Base-by-base conservation (phyloP, 2,329 filamentous ascomycete species). In the Arthroderma sp. region DNA sequence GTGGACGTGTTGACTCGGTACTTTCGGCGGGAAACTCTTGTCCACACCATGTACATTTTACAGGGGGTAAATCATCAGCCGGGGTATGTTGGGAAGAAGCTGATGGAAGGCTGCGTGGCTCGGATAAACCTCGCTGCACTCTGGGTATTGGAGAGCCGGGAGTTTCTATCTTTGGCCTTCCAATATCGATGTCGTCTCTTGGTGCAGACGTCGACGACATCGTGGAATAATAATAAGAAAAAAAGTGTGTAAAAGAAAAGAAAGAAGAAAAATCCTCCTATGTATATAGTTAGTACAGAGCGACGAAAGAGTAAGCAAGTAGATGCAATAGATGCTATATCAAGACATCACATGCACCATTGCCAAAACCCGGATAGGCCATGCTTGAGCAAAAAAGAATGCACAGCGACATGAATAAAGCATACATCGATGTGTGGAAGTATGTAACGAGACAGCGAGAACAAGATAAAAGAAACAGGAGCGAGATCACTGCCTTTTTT, bases 41-140 rank as follows among this genome's bases (percentile, higher is more conserved):
- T 21, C 67, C 66, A 61, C 71, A 74, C 66, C 65, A 70, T n/a
- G 64, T 59, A 56, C 71, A 74, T 60, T 69, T 71, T 4, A 67
- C 52, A 55, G 56, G 25, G 15, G 49, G 35, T 11, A 39, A 41
- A 15, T 57, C 55, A 28, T 21, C n/a, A 39, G 55, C 33, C 5
- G 54, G 54, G 25, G 56, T 55, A 43, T 25, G 39, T 25, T 55
- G 56, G 23, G 55, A 38, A 44, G 43, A 55, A 43, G 54, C 41
- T 49, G 53, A 54, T 8, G 52, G 25, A 49, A 55, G 59, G 8
- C 56, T 54, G 31, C 55, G 57, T 37, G 17, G 35, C 15, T 60
- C 59, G 41, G 54, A 55, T 13, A 55, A 21, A 6, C 39, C 33
- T 31, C 54, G 37, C 23, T 33, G 54, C n/a, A 44, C 13, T 33